These are phyloP conservation scores for Talinum fruticosum DNA, from an alignment of 148 eudicot genomes.

Conservation along the genomic window DNA sequence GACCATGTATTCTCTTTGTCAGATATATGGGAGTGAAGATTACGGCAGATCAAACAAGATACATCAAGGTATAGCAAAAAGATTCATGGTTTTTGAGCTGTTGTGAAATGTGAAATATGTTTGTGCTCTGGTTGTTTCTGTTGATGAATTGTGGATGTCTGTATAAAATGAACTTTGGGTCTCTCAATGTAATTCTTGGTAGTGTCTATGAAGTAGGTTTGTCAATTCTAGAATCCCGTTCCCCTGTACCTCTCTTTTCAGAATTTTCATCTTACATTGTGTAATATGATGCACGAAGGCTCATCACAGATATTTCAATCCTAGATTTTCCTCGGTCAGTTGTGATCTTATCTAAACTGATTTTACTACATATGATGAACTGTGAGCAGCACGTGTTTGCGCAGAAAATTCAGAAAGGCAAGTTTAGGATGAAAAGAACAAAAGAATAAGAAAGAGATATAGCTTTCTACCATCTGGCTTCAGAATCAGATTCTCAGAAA, in stretches of 20 bases:
- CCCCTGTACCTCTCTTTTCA: background rate
- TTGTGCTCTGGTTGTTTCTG: background rate
- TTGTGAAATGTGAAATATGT: background rate
- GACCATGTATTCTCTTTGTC: conserved; percentile 14
- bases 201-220: background rate
- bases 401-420: background rate
- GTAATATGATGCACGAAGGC: background rate
- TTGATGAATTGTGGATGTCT: background rate
- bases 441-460: background rate
- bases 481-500: background rate
- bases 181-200: background rate
- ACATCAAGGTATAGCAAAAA: conserved; percentile 1
- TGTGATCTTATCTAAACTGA: background rate
- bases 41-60: conserved; percentile 33
- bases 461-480: background rate
- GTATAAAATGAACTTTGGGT: background rate
- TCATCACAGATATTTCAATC: background rate
- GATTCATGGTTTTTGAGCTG: background rate
- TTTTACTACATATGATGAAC: background rate
- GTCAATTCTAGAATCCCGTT: background rate
- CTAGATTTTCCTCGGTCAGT: background rate
- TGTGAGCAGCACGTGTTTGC: background rate
- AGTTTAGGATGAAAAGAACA: background rate
- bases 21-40: conserved; percentile 73
- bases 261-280: background rate